Conservation (phyloP, 768 basidiomycete species). For the Lenzites betulinus region DNA sequence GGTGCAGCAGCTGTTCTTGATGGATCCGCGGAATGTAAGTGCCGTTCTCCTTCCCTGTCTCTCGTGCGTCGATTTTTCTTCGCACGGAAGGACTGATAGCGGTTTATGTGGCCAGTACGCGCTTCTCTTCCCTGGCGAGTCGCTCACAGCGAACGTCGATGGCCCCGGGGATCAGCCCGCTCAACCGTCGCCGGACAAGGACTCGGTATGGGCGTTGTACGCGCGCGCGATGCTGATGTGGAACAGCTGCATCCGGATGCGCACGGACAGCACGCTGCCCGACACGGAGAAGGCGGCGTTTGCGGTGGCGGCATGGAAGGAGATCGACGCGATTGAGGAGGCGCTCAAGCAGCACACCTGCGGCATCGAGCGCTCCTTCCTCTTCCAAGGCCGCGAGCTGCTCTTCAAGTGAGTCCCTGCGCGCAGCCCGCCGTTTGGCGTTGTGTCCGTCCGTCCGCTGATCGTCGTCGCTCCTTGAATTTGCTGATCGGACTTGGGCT, state of each 20-base stretch:
- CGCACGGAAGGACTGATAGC: too few species aligned
- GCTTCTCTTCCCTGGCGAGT: slow-evolving; percentile 77
- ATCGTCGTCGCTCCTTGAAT: neutral
- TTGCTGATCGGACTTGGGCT: neutral
- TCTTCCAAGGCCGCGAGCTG: slow-evolving; percentile 72
- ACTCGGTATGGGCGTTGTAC: slow-evolving; percentile 76
- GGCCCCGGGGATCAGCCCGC: slow-evolving; percentile 14
- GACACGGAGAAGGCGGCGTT: slow-evolving; percentile 61
- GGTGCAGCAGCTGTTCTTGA: slow-evolving; percentile 40
- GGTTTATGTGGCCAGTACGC: too few species aligned
- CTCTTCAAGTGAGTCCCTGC: slow-evolving; percentile 66
- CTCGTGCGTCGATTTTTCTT: neutral
- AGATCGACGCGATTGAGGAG: slow-evolving; percentile 65
- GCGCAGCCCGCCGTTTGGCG: neutral
- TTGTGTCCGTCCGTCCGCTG: neutral
- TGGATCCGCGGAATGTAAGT: slow-evolving; percentile 66
- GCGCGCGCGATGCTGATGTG: slow-evolving; percentile 71
- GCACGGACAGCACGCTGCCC: slow-evolving; percentile 40
- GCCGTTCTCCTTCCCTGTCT: neutral
- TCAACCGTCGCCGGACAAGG: slow-evolving; percentile 43
- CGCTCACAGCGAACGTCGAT: slow-evolving; percentile 35
- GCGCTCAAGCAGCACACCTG: slow-evolving; percentile 68
- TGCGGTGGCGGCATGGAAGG: slow-evolving; percentile 68
- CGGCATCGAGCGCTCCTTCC: slow-evolving; percentile 62
- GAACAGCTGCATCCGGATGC: slow-evolving; percentile 70